Evolutionary conservation across 2,329 filamentous ascomycete species (phyloP).

Genomic region (Endothia cerciana): DNA sequence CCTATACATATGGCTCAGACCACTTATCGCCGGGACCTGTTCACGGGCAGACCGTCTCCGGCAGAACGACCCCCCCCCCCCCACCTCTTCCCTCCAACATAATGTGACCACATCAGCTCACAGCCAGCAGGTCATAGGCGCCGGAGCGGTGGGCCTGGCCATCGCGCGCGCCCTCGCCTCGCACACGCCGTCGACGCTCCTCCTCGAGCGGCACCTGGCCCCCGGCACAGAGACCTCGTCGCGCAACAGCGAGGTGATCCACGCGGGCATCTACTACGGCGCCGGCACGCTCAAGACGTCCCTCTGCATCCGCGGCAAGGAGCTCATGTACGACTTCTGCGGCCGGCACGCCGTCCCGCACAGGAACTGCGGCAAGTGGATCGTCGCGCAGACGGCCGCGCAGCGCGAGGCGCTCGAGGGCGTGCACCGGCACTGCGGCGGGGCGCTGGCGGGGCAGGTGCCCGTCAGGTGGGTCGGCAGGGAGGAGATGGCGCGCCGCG

Average conservation of each 20-base stretch:
- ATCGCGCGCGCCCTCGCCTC: constrained; percentile 71
- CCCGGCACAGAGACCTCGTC: constrained; percentile 86
- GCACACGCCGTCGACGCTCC: constrained; percentile 66
- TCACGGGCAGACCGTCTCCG: no score
- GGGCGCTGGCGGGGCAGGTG: constrained; percentile 51
- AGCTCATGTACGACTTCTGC: constrained; percentile 81
- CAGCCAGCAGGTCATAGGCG: constrained; percentile 55
- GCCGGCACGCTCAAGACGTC: constrained; percentile 74
- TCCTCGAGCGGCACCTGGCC: constrained; percentile 78
- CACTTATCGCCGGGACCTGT: no score
- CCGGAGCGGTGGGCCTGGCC: constrained; percentile 76
- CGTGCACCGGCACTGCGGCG: constrained; percentile 50
- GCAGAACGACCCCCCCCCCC: neutral
- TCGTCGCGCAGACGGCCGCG: constrained; percentile 79
- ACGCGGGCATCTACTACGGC: constrained; percentile 93
- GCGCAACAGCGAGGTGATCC: constrained; percentile 94
- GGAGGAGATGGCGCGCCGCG: constrained; percentile 64
- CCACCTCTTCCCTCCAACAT: neutral
- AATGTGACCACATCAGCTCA: neutral
- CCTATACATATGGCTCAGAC: no score
- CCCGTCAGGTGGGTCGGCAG: constrained; percentile 71
- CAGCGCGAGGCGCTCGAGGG: constrained; percentile 68
- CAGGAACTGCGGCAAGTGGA: constrained; percentile 85
- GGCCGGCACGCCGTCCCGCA: constrained; percentile 67
- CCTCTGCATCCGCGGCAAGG: constrained; percentile 78